Percentiles rank a stretch among this genome's conserved stretches.
phyloP scores from a whole-genome alignment of 1,139 yeast genomes.

The Pichia sp. region DNA sequence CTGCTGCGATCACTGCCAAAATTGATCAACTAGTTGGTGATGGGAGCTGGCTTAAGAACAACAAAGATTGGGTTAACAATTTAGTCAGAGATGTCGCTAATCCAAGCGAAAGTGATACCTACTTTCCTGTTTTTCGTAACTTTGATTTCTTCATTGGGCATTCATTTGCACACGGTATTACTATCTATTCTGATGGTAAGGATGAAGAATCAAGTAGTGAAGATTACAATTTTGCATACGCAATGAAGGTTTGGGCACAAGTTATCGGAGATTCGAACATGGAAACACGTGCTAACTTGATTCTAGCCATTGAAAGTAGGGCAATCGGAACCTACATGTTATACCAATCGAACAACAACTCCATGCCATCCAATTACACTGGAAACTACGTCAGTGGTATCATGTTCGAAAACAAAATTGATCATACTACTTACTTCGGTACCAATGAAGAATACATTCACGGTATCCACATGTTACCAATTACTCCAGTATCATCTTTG shows the following conservation, averaged over 20 bases:
- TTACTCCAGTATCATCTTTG: constrained; percentile 52
- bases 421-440: constrained; percentile 56
- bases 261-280: constrained; percentile 66
- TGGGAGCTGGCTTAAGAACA: constrained; percentile 63
- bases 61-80: constrained; percentile 61
- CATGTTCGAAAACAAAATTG: constrained; percentile 56
- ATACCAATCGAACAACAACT: constrained; percentile 50
- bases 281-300: constrained; percentile 74
- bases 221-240: constrained; percentile 76
- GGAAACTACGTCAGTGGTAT: constrained; percentile 74
- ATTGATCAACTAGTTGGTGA: constrained; percentile 51
- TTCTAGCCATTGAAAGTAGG: constrained; percentile 61
- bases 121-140: constrained; percentile 72
- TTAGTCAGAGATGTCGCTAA: constrained; percentile 75
- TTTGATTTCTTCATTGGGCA: constrained; percentile 83
- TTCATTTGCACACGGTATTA: constrained; percentile 80
- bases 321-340: constrained; percentile 61
- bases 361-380: constrained; percentile 53
- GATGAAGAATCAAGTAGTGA: constrained; percentile 80
- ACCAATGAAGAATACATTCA: constrained; percentile 50
- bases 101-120: constrained; percentile 50
- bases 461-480: constrained; percentile 61
- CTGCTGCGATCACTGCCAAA: constrained; percentile 59
- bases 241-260: constrained; percentile 76
- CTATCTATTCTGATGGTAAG: constrained; percentile 66